A percentile compares a stretch with the other conserved stretches of the same genome.
These are phyloP conservation scores for Tetradesmus obliquus DNA, from an alignment of 139 green algal species.

Conservation along the genomic window DNA sequence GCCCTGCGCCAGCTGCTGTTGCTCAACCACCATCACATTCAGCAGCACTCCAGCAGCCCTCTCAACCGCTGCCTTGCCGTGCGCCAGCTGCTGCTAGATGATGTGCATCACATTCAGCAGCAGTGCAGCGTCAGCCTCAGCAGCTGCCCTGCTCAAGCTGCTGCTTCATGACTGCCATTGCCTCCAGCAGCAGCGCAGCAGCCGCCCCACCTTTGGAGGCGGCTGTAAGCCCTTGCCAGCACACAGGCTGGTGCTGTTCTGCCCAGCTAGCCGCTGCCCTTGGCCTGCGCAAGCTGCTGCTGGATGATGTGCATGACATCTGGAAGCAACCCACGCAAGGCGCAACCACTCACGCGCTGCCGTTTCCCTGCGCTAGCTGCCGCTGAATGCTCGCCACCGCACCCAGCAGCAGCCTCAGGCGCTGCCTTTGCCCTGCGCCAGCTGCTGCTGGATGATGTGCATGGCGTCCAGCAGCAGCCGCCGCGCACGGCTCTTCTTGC, in stretches of 20 bases:
- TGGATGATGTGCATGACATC: too few relatives aligned
- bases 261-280: neutral
- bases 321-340: too few relatives aligned
- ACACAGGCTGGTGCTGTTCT: neutral
- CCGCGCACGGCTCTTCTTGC: conserved; percentile 42
- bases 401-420: conserved; percentile 11
- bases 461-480: conserved; percentile 41
- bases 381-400: conserved; percentile 42
- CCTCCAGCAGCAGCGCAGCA: too few relatives aligned
- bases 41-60: too few relatives aligned
- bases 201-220: too few relatives aligned
- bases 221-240: too few relatives aligned
- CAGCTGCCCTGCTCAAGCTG: too few relatives aligned
- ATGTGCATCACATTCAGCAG: too few relatives aligned
- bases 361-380: conserved; percentile 33
- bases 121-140: neutral
- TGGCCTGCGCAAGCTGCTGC: too few relatives aligned
- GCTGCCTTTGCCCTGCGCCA: conserved; percentile 30
- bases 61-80: conserved; percentile 5
- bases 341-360: neutral
- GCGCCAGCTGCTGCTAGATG: neutral
- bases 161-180: too few relatives aligned
- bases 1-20: too few relatives aligned
- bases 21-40: too few relatives aligned
- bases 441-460: conserved; percentile 47